These are phyloP conservation scores for Epichloe aotearoae DNA, from an alignment of 2,329 filamentous ascomycete genomes.

Conservation along the genomic window DNA sequence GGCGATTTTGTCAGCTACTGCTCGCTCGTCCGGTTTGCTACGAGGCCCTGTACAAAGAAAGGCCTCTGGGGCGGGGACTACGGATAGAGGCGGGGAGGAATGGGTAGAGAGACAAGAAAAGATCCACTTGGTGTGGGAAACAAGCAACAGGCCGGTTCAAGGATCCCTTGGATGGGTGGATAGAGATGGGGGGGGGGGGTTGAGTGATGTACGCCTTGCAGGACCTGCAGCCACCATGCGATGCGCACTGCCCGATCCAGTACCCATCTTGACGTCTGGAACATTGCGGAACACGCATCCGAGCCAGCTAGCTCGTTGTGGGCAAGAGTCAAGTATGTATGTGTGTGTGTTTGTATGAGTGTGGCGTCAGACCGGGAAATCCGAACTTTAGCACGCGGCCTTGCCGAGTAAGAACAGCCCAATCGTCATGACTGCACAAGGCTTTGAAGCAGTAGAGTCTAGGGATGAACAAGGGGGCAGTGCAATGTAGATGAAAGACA, in stretches of 20 bases:
- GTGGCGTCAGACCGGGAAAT: not conserved
- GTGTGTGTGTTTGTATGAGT: not conserved
- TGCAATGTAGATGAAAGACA: not conserved
- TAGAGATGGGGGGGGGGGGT: not conserved
- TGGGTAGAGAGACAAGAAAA: not conserved
- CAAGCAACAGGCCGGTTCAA: not conserved
- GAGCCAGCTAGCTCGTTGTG: not conserved
- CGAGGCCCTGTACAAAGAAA: not conserved
- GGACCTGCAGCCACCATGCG: conserved; percentile 1
- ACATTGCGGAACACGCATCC: not conserved
- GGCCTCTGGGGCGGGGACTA: not conserved
- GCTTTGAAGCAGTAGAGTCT: not conserved
- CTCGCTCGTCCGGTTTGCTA: not conserved
- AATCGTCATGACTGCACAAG: not conserved
- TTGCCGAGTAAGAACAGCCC: not conserved
- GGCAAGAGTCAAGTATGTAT: not conserved
- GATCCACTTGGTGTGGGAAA: not conserved
- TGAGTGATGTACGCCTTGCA: not conserved
- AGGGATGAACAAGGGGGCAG: not conserved
- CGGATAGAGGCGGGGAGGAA: not conserved
- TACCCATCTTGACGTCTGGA: not conserved
- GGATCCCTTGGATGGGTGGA: not conserved
- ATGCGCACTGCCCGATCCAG: not conserved
- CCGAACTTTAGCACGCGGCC: not conserved
- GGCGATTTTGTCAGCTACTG: conserved; percentile 5